Base-by-base conservation (phyloP, 2,329 filamentous ascomycete species). In the Talaromyces amestolkiae region DNA sequence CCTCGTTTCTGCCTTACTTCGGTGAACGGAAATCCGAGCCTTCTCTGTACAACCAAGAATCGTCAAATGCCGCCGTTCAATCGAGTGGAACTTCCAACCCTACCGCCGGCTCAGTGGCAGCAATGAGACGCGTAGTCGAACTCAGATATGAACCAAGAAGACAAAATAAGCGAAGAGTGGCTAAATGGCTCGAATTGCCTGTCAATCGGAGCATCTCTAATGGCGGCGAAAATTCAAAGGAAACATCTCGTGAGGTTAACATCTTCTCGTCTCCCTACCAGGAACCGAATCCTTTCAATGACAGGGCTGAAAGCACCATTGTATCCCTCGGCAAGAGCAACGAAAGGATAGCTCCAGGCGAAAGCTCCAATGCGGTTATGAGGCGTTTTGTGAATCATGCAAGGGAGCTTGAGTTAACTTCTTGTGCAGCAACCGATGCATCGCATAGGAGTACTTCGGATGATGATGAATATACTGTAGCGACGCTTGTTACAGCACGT, bases 351-450 rank as follows among this genome's bases (percentile, higher is more conserved):
- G 15, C 19, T 3, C 45, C 45, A 15, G 47, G 24, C 8, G 24
- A 31, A 31, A 63, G 51, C 13, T 33, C 47, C 37, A 45, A 27
- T 10, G 33, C 17, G 8, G 61, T 53, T 22, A 63, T 63, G 61
- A 22, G 1, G 22, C 39, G 31, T 17, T 63, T 47, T 47, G 47
- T 35, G 37, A 19, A 24, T 9, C n/a, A 22, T 7, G 51, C 51
- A 47, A 56, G 3, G 10, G 51, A 63, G 5, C 10, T 63, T 43
- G 51, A 58, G 24, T 19, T n/a, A 58, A 27, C 27, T 47, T 63
- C 61, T 45, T 3, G 31, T 47, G 61, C 11, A 58, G 61, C 61
- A 15, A 63, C 51, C 6, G 37, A 63, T 19, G 61, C 35, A 22
- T 58, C 51, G 33, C 27, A 15, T 11, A 56, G 37, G 24, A 31